These are phyloP conservation scores for Aspergillus tanneri DNA, from an alignment of 2,329 filamentous ascomycete species.

Conservation along the genomic window DNA sequence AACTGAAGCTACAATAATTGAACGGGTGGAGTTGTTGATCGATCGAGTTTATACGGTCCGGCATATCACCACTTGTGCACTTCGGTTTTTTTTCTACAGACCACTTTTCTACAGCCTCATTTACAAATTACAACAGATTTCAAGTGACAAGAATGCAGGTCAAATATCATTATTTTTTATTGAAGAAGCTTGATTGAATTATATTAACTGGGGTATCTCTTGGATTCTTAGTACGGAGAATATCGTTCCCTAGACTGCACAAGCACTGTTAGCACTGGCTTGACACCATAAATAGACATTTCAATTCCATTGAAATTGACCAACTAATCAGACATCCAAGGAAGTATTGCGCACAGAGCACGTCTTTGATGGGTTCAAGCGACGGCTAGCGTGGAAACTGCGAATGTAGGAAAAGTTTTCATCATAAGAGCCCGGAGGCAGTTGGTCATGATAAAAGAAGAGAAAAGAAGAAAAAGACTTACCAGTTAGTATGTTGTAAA, in stretches of 20 bases:
- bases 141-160: background rate
- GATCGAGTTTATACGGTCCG: background rate
- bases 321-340: conserved; percentile 39
- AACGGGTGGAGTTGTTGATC: background rate
- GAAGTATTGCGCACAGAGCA: conserved; percentile 39
- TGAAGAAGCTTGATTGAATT: background rate
- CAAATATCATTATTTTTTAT: background rate
- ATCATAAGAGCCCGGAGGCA: conserved; percentile 36
- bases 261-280: background rate
- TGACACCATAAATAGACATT: conserved; percentile 12
- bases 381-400: conserved; percentile 43
- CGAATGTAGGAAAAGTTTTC: conserved; percentile 46
- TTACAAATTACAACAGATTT: background rate
- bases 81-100: background rate
- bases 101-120: background rate
- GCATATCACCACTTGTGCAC: background rate
- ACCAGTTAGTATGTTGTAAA: conserved; percentile 21
- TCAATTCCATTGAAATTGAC: conserved; percentile 18
- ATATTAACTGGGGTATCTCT: background rate
- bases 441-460: conserved; percentile 18
- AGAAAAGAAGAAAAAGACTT: conserved; percentile 16
- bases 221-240: background rate
- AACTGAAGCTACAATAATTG: too few species aligned
- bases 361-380: conserved; percentile 38
- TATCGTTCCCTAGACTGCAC: background rate